phyloP scores from a whole-genome alignment of 2,329 filamentous ascomycete genomes.

The Penicillium brasilianum region DNA sequence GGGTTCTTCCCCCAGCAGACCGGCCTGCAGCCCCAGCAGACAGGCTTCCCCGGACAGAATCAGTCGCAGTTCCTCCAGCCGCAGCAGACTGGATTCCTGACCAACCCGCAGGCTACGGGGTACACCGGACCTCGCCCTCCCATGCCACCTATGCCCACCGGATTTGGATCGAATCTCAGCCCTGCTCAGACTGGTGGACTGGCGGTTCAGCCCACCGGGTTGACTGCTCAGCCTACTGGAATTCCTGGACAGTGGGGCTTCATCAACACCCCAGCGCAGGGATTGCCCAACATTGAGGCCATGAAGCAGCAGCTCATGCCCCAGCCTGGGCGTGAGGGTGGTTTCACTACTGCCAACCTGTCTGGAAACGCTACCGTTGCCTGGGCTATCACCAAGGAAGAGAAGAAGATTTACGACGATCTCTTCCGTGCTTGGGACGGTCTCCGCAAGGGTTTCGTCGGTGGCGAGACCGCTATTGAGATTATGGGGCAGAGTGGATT shows the following conservation, averaged over 20 bases:
- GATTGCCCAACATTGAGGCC: constrained; percentile 90
- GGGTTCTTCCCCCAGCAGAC: constrained; percentile 67
- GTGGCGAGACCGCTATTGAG: constrained; percentile 90
- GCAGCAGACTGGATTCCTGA: constrained; percentile 73
- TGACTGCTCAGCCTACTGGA: constrained; percentile 95
- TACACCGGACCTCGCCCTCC: constrained; percentile 81
- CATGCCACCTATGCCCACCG: constrained; percentile 80
- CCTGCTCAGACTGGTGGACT: constrained; percentile 71
- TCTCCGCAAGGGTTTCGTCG: constrained; percentile 88
- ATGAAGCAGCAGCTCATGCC: constrained; percentile 97
- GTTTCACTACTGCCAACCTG: constrained; percentile 82
- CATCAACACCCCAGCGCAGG: constrained; percentile 88
- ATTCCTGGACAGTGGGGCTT: constrained; percentile 96
- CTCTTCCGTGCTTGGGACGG: constrained; percentile 98
- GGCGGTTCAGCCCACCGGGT: constrained; percentile 84
- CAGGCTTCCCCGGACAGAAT: constrained; percentile 51
- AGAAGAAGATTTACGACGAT: constrained; percentile 95
- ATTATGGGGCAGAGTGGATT: constrained; percentile 96
- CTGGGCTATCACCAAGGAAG: constrained; percentile 98
- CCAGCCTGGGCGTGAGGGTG: constrained; percentile 85
- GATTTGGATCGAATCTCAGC: constrained; percentile 66
- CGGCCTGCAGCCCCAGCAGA: constrained; percentile 65
- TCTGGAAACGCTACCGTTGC: constrained; percentile 94
- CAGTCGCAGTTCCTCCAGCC: constrained; percentile 63
- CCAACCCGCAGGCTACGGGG: constrained; percentile 74